These are phyloP conservation scores for Yamadazyma nakazawae DNA, from an alignment of 805 yeast genomes.

Conservation along the genomic window DNA sequence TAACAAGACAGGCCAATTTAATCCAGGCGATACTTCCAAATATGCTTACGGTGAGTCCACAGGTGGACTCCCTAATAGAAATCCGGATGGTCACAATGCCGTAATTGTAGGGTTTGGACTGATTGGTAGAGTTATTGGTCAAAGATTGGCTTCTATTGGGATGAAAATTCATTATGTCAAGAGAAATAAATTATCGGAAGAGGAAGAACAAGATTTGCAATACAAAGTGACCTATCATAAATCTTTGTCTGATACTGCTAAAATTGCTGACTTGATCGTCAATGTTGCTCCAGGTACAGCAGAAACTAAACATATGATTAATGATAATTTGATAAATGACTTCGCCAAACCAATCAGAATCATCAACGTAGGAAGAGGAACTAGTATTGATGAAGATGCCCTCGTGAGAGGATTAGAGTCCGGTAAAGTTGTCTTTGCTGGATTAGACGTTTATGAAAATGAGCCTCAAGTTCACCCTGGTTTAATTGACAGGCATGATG, in stretches of 20 bases:
- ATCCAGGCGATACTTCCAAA: slow-evolving; percentile 11
- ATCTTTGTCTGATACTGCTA: slow-evolving; percentile 29
- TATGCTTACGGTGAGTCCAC: slow-evolving; percentile 44
- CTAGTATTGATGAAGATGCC: slow-evolving; percentile 64
- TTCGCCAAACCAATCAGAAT: slow-evolving; percentile 56
- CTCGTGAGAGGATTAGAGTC: slow-evolving; percentile 55
- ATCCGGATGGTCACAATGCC: slow-evolving; percentile 57
- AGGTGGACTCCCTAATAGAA: slow-evolving; percentile 42
- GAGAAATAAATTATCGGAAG: slow-evolving; percentile 40
- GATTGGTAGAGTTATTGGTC: slow-evolving; percentile 66
- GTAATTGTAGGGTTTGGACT: slow-evolving; percentile 73
- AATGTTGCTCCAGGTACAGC: slow-evolving; percentile 65
- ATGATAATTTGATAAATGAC: slow-evolving; percentile 42
- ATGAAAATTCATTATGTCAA: slow-evolving; percentile 64
- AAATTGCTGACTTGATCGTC: slow-evolving; percentile 55
- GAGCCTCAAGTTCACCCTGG: slow-evolving; percentile 58
- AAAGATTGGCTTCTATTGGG: slow-evolving; percentile 54
- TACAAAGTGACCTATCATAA: slow-evolving; percentile 43
- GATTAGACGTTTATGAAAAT: slow-evolving; percentile 66
- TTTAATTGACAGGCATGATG: slow-evolving; percentile 56
- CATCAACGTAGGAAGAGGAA: slow-evolving; percentile 75
- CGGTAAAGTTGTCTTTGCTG: slow-evolving; percentile 63
- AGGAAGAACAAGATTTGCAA: slow-evolving; percentile 35
- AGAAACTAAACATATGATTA: slow-evolving; percentile 54
- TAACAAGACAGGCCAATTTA: slow-evolving; percentile 23